Base-by-base conservation (phyloP, 495 filamentous ascomycete genomes). In the Xylaria sp. region DNA sequence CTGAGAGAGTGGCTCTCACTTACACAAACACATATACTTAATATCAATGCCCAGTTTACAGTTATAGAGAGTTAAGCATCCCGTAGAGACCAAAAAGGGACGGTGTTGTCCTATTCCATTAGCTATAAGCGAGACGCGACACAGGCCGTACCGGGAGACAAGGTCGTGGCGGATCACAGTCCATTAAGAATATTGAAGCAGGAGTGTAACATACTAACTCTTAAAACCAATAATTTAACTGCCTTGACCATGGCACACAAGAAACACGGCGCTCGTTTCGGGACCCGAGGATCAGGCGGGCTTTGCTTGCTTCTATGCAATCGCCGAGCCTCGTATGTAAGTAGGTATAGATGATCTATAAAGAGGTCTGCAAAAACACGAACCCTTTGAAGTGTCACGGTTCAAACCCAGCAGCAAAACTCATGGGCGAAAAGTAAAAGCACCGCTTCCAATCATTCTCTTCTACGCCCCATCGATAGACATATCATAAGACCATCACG, bases 301-400 rank as follows among this genome's bases (percentile, higher is more conserved):
- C n/a, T 35, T 66, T 66, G 43, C 62, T 66, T 66, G 44, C 29
- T 31, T 31, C n/a, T 50, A 35, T 35, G 31, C 62, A 35, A 37
- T 50, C 29, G n/a, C 44, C 62, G 44, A 43, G 44, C 12, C 17
- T 66, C n/a, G 19, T 29, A 62, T 8, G 7, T 19, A 35, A 40
- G 48, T n/a, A 55, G n/a, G 17, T 31, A 19, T 14, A 14, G 15
- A 6, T 26, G 11, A 43, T 29, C 37, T 64, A 46, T 67, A 53
- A 53, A 67, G 15, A 17, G 62, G 12, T 33, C 24, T 24, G 12
- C 63, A 53, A 21, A 40, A 8, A 4, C 29, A 9, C 19, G 19
- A 17, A 0, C 19, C 29, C 48, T 19, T 33, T 1, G 15, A 67
- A 40, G 14, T 9, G 8, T 67, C 33, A 14, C 12, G 5, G 40